Evolutionary conservation across 345 rosid genomes (phyloP).

Genomic region (Euphorbia peplus): DNA sequence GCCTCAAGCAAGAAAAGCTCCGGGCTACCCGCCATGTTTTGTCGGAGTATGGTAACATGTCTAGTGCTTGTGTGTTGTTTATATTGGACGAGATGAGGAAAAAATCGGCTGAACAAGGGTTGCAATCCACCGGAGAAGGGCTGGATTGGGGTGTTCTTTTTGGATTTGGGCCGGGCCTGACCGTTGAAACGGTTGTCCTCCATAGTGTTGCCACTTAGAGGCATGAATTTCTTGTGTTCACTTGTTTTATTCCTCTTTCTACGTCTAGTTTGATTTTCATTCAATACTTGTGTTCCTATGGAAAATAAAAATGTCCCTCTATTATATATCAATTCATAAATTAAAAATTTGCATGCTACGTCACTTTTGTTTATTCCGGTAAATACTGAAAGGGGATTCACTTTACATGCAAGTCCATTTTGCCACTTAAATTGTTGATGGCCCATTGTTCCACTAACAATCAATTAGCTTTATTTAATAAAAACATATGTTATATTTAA

Average conservation of each 20-base stretch:
- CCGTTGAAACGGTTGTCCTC: constrained; percentile 73
- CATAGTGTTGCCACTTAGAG: constrained; percentile 38
- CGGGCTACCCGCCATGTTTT: constrained; percentile 60
- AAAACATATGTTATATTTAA: no score
- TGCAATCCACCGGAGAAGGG: constrained; percentile 69
- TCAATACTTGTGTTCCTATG: no score
- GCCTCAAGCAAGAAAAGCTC: constrained; percentile 49
- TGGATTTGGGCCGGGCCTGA: constrained; percentile 82
- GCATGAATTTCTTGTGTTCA: not conserved
- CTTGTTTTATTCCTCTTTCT: not conserved
- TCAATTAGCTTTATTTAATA: no score
- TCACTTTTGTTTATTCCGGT: no score
- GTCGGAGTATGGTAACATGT: constrained; percentile 76
- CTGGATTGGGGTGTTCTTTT: constrained; percentile 81
- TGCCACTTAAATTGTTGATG: no score
- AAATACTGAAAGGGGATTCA: no score
- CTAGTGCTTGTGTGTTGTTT: constrained; percentile 75
- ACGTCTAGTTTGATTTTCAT: no score
- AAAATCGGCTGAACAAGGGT: constrained; percentile 49
- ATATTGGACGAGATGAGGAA: constrained; percentile 73
- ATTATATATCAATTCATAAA: not conserved
- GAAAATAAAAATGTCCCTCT: not conserved
- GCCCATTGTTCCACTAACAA: no score
- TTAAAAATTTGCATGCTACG: not conserved
- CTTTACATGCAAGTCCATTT: no score